Evolutionary conservation across 75 land plant species (phyloP).

Genomic region (Larix kaempferi): DNA sequence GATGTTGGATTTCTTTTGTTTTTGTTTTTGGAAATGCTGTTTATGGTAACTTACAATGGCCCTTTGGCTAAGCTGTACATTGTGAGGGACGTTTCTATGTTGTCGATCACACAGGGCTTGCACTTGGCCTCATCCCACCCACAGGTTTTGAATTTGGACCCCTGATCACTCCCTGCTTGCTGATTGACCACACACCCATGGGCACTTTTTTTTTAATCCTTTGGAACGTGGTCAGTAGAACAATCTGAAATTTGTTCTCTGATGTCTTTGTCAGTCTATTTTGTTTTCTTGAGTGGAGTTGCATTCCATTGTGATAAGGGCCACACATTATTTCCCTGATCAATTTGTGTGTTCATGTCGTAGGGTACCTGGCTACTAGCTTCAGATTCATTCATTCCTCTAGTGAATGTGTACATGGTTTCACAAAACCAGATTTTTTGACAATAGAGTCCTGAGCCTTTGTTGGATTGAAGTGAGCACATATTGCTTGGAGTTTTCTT

Average conservation of each 20-base stretch:
- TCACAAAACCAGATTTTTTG: neutral
- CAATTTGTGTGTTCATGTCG: neutral
- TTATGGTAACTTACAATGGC: too few species aligned
- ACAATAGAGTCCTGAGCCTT: neutral
- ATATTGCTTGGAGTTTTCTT: neutral
- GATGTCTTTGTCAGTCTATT: neutral
- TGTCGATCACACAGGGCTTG: too few species aligned
- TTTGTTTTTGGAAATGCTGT: too few species aligned
- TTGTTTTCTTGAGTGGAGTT: neutral
- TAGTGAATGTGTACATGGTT: neutral
- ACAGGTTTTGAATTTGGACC: too few species aligned
- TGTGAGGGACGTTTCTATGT: too few species aligned
- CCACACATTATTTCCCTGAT: neutral
- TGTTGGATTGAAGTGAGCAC: neutral
- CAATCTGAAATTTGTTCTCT: neutral
- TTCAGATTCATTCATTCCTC: neutral
- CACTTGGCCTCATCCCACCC: too few species aligned
- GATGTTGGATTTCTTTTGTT: neutral
- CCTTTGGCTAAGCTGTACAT: too few species aligned
- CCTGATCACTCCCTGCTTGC: too few species aligned
- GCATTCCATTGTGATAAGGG: constrained; percentile 2
- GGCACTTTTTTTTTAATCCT: neutral
- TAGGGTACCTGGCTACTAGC: neutral
- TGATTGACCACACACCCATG: too few species aligned
- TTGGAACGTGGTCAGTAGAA: neutral